Base-by-base conservation (phyloP, 805 yeast species). In the Saccharomycopsis olivae region DNA sequence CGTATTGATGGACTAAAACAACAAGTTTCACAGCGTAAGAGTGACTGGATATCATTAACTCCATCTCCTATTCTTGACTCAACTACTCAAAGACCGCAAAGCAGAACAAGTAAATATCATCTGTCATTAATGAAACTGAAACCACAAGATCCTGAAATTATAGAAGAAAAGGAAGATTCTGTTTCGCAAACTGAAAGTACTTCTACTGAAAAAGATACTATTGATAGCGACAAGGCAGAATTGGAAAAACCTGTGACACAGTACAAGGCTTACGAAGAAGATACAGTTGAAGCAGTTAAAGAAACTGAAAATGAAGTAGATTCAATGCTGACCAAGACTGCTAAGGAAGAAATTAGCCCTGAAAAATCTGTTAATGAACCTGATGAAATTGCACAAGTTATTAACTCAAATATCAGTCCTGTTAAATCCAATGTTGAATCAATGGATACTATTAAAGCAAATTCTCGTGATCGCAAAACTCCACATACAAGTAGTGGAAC, bases 91-190 rank as follows among this genome's bases (percentile, higher is more conserved):
- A 24, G 39, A 15, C 34, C 14, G 21, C 29, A 27, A 14, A 40
- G 44, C 19, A 36, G 44, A 27, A 40, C 44, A 3, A 23, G 40
- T 11, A 40, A 40, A 21, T 40, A 40, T 28, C n/a, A n/a, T n/a
- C n/a, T n/a, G n/a, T 15, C 36, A 3, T 16, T 15, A 37, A 16
- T 28, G 18, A 24, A 25, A 15, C 24, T 16, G 15, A 17, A 4
- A 4, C 19, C 14, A 17, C 19, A 30, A 17, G 20, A 13, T 16
- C 10, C 14, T 15, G 33, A 30, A 30, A 13, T 5, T 6, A 16
- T 8, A 16, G 10, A 16, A 16, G 37, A 23, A 24, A 20, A 13
- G 10, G 30, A 34, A 15, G 29, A 34, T 13, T 8, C 6, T 23
- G n/a, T n/a, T n/a, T n/a, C n/a, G n/a, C n/a, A n/a, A n/a, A n/a